phyloP scores from a whole-genome alignment of 2,329 filamentous ascomycete species.

The Ceratocystis alfenasii region DNA sequence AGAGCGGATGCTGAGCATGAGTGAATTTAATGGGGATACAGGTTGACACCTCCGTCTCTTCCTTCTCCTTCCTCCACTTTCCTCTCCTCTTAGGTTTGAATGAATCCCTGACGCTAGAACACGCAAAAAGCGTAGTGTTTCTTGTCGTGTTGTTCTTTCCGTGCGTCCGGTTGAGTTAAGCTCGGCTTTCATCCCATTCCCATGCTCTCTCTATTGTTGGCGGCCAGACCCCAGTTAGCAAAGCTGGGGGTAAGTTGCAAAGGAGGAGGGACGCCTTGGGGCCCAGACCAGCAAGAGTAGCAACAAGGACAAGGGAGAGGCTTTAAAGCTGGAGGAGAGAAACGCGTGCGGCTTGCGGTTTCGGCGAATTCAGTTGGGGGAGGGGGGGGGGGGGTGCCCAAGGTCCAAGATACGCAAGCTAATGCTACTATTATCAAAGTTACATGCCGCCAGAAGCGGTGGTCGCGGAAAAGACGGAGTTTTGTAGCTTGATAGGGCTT shows the following conservation, averaged over 20 bases:
- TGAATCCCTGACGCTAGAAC: neutral
- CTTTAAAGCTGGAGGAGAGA: neutral
- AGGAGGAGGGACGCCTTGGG: neutral
- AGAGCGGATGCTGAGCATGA: neutral
- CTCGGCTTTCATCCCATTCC: conserved; percentile 13
- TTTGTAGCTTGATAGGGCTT: too few relatives aligned
- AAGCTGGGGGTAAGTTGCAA: neutral
- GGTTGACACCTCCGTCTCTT: too few relatives aligned
- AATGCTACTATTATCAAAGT: too few relatives aligned
- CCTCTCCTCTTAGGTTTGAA: neutral
- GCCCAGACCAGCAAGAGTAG: neutral
- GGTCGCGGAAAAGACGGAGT: neutral
- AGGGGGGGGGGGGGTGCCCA: neutral
- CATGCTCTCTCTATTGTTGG: conserved; percentile 4
- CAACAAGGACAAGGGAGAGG: neutral
- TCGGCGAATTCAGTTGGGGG: neutral
- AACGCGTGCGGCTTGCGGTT: neutral
- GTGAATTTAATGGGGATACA: too few relatives aligned
- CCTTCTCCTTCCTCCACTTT: neutral
- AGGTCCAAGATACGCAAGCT: too few relatives aligned
- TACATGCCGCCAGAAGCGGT: neutral
- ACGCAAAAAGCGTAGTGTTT: neutral
- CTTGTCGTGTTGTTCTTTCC: neutral
- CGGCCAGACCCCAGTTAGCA: neutral
- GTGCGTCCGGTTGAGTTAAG: conserved; percentile 13